phyloP scores from a whole-genome alignment of 73 alveolate species.

The Stentor roeselii region DNA sequence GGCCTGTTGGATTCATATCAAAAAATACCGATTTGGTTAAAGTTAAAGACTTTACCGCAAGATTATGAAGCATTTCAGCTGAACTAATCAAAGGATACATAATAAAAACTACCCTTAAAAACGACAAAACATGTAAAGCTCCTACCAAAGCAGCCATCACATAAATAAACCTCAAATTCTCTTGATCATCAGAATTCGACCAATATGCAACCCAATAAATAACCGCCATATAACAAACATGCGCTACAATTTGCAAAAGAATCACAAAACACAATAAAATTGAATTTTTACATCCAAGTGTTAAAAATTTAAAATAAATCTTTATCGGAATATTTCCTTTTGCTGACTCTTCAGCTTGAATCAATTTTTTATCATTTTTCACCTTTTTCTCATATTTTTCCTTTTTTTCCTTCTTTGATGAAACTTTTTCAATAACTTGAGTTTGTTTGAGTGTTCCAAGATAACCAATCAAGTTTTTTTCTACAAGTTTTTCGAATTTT shows the following conservation, averaged over 20 bases:
- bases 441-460: neutral
- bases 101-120: neutral
- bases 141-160: neutral
- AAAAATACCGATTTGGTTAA: slow-evolving; percentile 45
- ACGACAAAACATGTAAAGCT: slow-evolving; percentile 7
- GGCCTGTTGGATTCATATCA: slow-evolving; percentile 66
- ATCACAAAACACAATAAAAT: neutral
- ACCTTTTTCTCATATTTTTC: neutral
- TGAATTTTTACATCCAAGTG: neutral
- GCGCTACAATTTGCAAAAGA: slow-evolving; percentile 28
- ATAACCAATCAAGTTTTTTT: neutral
- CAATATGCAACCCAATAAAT: neutral
- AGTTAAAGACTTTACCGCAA: slow-evolving; percentile 33
- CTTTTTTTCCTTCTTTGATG: neutral
- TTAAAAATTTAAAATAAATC: neutral
- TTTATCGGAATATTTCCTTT: neutral
- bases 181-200: neutral
- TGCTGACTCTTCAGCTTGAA: neutral
- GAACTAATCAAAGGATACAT: neutral
- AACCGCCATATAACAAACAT: neutral
- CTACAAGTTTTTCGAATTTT: slow-evolving; percentile 22
- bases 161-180: neutral
- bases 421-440: neutral
- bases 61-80: slow-evolving; percentile 35
- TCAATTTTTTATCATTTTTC: slow-evolving; percentile 3